Base-by-base conservation (phyloP, 345 rosid genomes). In the Lumnitzera littorea region DNA sequence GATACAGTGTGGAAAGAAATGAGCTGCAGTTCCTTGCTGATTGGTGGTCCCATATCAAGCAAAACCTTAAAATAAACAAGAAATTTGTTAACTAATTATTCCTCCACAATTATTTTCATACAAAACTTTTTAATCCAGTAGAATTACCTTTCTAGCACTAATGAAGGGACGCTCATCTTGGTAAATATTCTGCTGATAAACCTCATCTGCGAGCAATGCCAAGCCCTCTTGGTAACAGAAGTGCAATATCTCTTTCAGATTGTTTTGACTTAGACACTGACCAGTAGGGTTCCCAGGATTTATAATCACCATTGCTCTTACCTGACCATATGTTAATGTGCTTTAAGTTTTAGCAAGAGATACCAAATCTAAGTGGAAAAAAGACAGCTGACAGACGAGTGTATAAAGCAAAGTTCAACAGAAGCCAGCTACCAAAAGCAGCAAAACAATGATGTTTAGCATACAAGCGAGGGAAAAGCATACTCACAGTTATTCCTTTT, bases 231-330 rank as follows among this genome's bases (percentile, higher is more conserved):
- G 83, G 63, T 80, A 73, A 78, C 99, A 94, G 73, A 79, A 94
- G 62, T 16, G 69, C 72, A 94, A 61, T 64, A 90, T 90, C 81
- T 90, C 97, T 76, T 80, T 81, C 58, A 94, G 71, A 72, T 94
- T 94, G 63, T 94, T 82, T 83, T 70, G 91, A 60, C 99, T 94
- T 48, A 94, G 89, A 70, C 99, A 94, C 74, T 84, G 91, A n/a
- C 99, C 99, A 41, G 99, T 94, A 46, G 99, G 99, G 74, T 94
- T 94, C n/a, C 97, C 99, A 3, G 99, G 99, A 81, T 94, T 94
- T 57, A 94, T 94, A 65, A 94, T 90, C 64, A 94, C 99, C 99
- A 94, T 90, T 47, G 99, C 99, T 77, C 83, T 82, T 54, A 88
- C 89, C 99, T 94, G 83, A 47, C 59, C 63, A 76, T 15, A 57